Base-by-base conservation (phyloP, 352 stramenopile genomes). In the Globisporangium lucens region DNA sequence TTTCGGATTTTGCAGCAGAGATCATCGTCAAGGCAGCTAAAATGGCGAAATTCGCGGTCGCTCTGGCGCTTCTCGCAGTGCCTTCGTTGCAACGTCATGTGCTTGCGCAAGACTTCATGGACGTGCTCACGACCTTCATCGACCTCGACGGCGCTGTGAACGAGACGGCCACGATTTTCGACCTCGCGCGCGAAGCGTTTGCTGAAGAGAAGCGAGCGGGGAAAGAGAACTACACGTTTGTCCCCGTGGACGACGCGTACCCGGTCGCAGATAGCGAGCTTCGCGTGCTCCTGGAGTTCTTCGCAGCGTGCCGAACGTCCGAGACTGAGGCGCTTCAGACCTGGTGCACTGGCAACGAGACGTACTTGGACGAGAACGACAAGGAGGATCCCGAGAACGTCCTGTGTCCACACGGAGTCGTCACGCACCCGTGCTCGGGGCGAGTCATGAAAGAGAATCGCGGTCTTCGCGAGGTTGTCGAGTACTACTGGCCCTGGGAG, bases 401-500 rank as follows among this genome's bases (percentile, higher is more conserved):
- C 17, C 51, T 75, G 29, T 93, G 85, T 65, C 83, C 83, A 10
- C 72, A 13, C 4, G 82, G 79, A 3, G 57, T 90, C 8, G 62
- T 59, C 30, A 93, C 85, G 1, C 78, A 93, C 49, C 83, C 83
- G 52, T 93, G 85, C 63, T 82, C 80, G 27, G 85, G 85, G 10
- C 76, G 80, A 17, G 71, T 90, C 4, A 65, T 93, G 57, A 41
- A 70, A 38, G 55, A 66, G 4, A 82, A 73, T 24, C 70, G 57
- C 10, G 78, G 61, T 9, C 10, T 52, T 2, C 46, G 62, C 15
- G 41, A 67, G 1, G 56, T 62, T 27, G 13, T 72, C 13, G 66
- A 80, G 36, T 90, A 80, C 51, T 68, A 90, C 17, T 90, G 85
- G 85, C 78, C 80, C 17, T 93, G 85, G 85, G 63, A 90, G 65